Percentiles rank a stretch among this genome's conserved stretches.
Evolutionary conservation across 306 rosid genomes (phyloP).

Genomic region (Senna tora): DNA sequence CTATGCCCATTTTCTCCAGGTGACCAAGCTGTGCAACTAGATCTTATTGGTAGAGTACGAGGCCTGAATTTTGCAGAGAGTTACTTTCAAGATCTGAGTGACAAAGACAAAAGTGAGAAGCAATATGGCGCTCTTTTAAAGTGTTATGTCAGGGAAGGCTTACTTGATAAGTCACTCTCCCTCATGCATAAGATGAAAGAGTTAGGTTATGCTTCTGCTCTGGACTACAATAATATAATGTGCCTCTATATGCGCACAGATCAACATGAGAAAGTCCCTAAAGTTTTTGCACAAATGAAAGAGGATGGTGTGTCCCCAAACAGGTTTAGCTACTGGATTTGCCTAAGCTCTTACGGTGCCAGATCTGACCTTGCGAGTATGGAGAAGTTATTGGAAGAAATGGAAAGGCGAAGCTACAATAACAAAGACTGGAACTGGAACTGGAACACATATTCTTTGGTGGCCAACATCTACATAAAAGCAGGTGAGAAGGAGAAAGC

Average conservation of each 20-base stretch:
- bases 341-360: slow-evolving; percentile 60
- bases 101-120: slow-evolving; percentile 47
- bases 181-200: slow-evolving; percentile 68
- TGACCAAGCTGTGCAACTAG: slow-evolving; percentile 63
- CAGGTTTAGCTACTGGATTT: slow-evolving; percentile 62
- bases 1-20: slow-evolving; percentile 42
- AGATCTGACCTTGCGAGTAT: slow-evolving; percentile 54
- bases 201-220: slow-evolving; percentile 58
- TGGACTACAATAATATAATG: slow-evolving; percentile 68
- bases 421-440: slow-evolving; percentile 52
- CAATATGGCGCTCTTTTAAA: slow-evolving; percentile 67
- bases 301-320: slow-evolving; percentile 59
- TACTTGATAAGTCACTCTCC: slow-evolving; percentile 63
- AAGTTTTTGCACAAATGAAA: slow-evolving; percentile 59
- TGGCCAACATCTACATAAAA: slow-evolving; percentile 62
- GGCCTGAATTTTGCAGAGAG: slow-evolving; percentile 67
- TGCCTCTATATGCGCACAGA: slow-evolving; percentile 50
- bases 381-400: slow-evolving; percentile 64
- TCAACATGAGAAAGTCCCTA: slow-evolving; percentile 65
- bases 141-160: slow-evolving; percentile 71
- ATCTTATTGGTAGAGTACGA: slow-evolving; percentile 64
- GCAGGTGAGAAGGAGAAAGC: slow-evolving; percentile 62
- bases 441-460: slow-evolving; percentile 62
- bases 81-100: slow-evolving; percentile 58
- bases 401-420: slow-evolving; percentile 54